Evolutionary conservation across 495 filamentous ascomycete genomes (phyloP).

Genomic region (Chaetomidium leptoderma): DNA sequence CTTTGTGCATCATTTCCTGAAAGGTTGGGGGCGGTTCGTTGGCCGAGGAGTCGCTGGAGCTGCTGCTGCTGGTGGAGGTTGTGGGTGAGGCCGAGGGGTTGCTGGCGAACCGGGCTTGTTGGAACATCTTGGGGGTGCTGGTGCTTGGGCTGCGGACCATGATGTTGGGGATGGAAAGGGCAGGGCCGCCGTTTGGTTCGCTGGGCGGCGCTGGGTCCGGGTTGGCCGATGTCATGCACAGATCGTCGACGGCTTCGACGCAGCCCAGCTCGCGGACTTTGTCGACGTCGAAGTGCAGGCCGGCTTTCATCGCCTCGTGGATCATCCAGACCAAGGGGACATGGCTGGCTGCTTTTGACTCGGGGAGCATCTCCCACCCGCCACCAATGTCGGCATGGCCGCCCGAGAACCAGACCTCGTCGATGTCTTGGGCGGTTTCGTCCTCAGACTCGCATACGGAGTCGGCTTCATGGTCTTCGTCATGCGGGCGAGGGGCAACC

Average conservation of each 20-base stretch:
- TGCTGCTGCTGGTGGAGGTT: not conserved
- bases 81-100: not conserved
- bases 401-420: slow-evolving; percentile 81
- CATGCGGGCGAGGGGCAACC: slow-evolving; percentile 24
- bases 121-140: slow-evolving; percentile 23
- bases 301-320: slow-evolving; percentile 68
- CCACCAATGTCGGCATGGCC: slow-evolving; percentile 81
- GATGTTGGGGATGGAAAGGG: slow-evolving; percentile 33
- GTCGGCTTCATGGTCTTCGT: slow-evolving; percentile 36
- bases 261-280: slow-evolving; percentile 65
- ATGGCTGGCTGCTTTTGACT: slow-evolving; percentile 63
- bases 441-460: slow-evolving; percentile 50
- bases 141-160: slow-evolving; percentile 33
- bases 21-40: slow-evolving; percentile 44
- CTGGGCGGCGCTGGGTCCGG: not conserved
- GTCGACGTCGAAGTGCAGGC: slow-evolving; percentile 63
- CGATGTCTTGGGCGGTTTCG: slow-evolving; percentile 63
- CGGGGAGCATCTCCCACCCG: slow-evolving; percentile 63
- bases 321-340: slow-evolving; percentile 82
- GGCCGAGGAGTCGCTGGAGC: not conserved
- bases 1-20: slow-evolving; percentile 53
- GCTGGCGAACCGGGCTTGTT: slow-evolving; percentile 15
- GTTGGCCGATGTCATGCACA: not conserved
- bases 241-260: slow-evolving; percentile 32
- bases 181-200: not conserved